Evolutionary conservation across 345 rosid genomes (phyloP), one percentile per base, ranked within the genome.

Genomic region (Eucalyptus coolabah): DNA sequence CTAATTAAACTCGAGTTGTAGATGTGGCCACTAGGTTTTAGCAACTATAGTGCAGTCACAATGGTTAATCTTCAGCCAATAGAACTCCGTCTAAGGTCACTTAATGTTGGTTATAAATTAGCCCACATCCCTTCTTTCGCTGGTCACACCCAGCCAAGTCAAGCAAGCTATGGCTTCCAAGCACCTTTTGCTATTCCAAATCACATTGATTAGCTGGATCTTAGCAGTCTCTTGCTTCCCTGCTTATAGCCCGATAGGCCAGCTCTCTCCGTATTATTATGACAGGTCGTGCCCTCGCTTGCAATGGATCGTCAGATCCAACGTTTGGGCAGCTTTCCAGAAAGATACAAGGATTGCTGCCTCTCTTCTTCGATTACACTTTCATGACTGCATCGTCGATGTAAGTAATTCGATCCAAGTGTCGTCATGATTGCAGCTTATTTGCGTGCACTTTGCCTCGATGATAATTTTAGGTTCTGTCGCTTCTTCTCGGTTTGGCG

Each of bases 301-400:
- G 94, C 87, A 77, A 80, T 94, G 88, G 95, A 96, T 96, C 56
- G 97, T 96, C 49, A 91, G 81, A 86, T 89, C 91, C 63, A 96
- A 96, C 34, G 98, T 97, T 89, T 88, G 92, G 95, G 90, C 88
- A n/a, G 98, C 98, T 91, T 89, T 93, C 59, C 90, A 50, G 91
- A 94, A 92, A 72, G 99, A 97, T 47, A 81, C 93, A 69, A 93
- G 99, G 92, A 94, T 97, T 18, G 96, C 96, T 77, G 99, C 99
- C 2, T 97, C 99, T 59, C 97, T 97, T 89, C 99, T 97, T 26
- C 95, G 98, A 8, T 88, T 97, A 89, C 98, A 96, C 91, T 96
- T 96, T 49, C 99, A 96, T 81, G 98, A 97, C 69, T 97, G 99
- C 87, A 94, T 97, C 47, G 97, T 97, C 47, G 95, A 96, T 90